Conservation (phyloP, 2,329 filamentous ascomycete species). For the Trichoderma aggressivum region DNA sequence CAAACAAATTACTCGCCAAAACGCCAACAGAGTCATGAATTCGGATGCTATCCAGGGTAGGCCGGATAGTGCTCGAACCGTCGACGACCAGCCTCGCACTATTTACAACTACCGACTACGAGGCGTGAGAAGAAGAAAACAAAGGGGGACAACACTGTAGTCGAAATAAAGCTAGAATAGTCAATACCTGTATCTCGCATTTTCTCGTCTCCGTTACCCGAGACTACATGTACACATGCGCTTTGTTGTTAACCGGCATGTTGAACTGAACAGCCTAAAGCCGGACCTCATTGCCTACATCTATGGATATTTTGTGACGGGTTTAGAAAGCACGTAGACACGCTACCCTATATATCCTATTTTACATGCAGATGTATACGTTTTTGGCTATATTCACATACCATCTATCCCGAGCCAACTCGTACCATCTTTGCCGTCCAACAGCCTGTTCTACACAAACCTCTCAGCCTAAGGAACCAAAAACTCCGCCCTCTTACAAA, state of each 20-base stretch:
- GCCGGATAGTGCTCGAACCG: neutral
- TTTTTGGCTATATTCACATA: neutral
- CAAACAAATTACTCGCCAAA: neutral
- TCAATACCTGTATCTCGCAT: neutral
- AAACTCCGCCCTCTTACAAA: neutral
- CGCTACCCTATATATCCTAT: neutral
- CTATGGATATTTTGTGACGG: neutral
- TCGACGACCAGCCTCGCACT: neutral
- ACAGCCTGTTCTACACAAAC: neutral
- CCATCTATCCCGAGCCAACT: neutral
- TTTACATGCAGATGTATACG: neutral
- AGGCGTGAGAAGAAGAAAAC: neutral
- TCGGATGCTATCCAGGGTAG: neutral
- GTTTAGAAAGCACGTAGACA: neutral
- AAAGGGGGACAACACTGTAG: neutral
- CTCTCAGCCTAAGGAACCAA: neutral
- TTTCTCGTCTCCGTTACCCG: neutral
- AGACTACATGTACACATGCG: neutral
- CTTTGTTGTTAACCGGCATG: neutral
- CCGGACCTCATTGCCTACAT: neutral
- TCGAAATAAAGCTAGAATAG: neutral
- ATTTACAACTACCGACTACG: neutral
- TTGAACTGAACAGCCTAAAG: neutral
- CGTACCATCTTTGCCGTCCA: neutral
- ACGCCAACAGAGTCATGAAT: neutral